A percentile compares a stretch with the other conserved stretches of the same genome.
These are phyloP conservation scores for Thalassiosira livingstoniorum DNA, from an alignment of 352 stramenopile genomes.

Conservation along the genomic window DNA sequence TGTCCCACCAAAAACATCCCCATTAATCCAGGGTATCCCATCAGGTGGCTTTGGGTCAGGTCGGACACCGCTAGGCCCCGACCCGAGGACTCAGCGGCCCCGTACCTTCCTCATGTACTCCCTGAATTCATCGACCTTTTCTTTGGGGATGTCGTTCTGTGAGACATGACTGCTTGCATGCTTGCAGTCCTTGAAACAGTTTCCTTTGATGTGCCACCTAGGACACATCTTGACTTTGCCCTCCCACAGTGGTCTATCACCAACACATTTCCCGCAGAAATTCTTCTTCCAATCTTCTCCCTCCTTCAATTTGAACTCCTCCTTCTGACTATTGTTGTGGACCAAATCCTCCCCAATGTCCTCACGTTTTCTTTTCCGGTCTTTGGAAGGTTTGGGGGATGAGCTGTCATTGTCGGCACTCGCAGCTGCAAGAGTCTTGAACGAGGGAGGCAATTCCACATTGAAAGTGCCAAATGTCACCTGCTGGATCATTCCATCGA, in stretches of 20 bases:
- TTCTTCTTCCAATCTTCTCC: neutral
- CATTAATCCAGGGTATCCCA: no score
- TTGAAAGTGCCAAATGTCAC: neutral
- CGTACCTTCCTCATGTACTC: neutral
- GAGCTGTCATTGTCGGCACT: neutral
- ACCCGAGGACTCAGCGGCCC: slow-evolving; percentile 1
- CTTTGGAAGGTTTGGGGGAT: neutral
- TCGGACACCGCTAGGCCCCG: neutral
- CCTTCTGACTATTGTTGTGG: neutral
- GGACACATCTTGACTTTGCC: slow-evolving; percentile 4
- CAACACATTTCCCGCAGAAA: neutral
- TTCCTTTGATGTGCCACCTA: neutral
- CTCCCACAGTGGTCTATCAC: neutral
- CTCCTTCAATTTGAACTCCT: neutral
- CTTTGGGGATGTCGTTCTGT: neutral
- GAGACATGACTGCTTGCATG: slow-evolving; percentile 1
- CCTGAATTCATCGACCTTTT: neutral
- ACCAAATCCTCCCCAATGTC: neutral
- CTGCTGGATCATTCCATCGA: neutral
- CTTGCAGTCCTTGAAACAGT: neutral
- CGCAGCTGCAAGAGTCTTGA: neutral
- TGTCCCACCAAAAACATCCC: no score
- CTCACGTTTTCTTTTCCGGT: neutral
- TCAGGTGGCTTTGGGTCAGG: neutral
- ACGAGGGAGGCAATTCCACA: neutral